Conservation (phyloP, 805 yeast species). For the Cyberlindnera americana region DNA sequence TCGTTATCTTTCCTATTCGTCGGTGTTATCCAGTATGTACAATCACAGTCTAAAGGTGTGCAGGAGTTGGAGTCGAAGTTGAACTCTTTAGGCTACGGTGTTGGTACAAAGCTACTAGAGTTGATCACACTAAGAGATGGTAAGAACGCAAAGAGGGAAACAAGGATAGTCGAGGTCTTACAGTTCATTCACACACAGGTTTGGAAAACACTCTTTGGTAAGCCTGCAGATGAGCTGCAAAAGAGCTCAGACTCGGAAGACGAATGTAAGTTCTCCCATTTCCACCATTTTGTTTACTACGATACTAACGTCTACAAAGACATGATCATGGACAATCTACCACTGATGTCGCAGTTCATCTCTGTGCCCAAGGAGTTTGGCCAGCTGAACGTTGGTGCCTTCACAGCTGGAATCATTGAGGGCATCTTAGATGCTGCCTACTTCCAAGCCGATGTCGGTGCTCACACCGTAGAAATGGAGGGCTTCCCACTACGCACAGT, state of each 20-base stretch:
- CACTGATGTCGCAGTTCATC: slow-evolving; percentile 66
- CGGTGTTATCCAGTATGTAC: slow-evolving; percentile 66
- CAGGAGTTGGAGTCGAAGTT: slow-evolving; percentile 61
- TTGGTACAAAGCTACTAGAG: slow-evolving; percentile 72
- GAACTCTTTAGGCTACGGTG: slow-evolving; percentile 71
- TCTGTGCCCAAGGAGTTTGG: slow-evolving; percentile 78
- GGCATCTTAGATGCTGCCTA: slow-evolving; percentile 73
- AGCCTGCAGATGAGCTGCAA: slow-evolving; percentile 70
- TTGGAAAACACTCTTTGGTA: slow-evolving; percentile 74
- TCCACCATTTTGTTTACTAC: neutral
- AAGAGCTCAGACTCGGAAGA: slow-evolving; percentile 64
- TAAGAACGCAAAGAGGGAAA: slow-evolving; percentile 60
- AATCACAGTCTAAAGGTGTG: slow-evolving; percentile 58
- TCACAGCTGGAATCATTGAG: slow-evolving; percentile 80
- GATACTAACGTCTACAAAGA: slow-evolving; percentile 7
- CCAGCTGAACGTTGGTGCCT: slow-evolving; percentile 75
- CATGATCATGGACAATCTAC: slow-evolving; percentile 64
- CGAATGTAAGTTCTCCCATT: slow-evolving; percentile 42
- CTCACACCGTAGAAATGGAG: slow-evolving; percentile 68
- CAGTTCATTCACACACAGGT: slow-evolving; percentile 70
- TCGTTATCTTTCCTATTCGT: slow-evolving; percentile 66
- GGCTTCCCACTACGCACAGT: slow-evolving; percentile 65
- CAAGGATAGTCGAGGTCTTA: slow-evolving; percentile 59
- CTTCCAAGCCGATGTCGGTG: slow-evolving; percentile 75
- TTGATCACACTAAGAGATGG: slow-evolving; percentile 68